These are phyloP conservation scores for Bullera alba DNA, from an alignment of 768 basidiomycete species.

Conservation along the genomic window DNA sequence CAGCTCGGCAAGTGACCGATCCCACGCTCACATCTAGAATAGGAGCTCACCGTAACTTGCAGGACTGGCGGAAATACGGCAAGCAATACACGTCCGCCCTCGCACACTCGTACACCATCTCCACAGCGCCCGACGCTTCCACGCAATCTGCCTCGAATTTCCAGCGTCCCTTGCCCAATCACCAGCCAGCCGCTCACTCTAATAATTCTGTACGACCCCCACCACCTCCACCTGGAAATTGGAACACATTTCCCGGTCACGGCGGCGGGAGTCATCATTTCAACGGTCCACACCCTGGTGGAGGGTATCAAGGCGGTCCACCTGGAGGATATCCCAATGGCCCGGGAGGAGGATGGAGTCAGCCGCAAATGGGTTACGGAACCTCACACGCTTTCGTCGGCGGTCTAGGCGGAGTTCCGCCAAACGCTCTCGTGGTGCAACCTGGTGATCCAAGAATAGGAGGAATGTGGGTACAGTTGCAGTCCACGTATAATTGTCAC, in stretches of 20 bases:
- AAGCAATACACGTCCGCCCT: slow-evolving; percentile 35
- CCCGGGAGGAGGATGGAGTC: background rate
- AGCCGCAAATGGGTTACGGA: slow-evolving; percentile 3
- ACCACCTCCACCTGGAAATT: slow-evolving; percentile 13
- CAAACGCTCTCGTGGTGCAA: slow-evolving; percentile 26
- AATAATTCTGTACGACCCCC: slow-evolving; percentile 13
- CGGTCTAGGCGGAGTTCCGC: slow-evolving; percentile 12
- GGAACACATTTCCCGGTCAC: slow-evolving; percentile 28
- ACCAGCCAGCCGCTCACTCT: background rate
- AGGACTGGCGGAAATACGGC: slow-evolving; percentile 41
- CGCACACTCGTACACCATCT: slow-evolving; percentile 19
- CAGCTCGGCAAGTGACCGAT: slow-evolving; percentile 11
- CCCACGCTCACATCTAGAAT: background rate
- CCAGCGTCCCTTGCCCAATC: slow-evolving; percentile 27
- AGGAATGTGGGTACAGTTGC: slow-evolving; percentile 18
- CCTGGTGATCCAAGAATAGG: slow-evolving; percentile 41
- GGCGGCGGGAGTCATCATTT: background rate
- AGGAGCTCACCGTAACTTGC: background rate
- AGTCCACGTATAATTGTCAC: background rate
- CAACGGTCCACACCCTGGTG: slow-evolving; percentile 10
- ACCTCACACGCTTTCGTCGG: slow-evolving; percentile 3
- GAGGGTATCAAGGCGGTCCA: too few relatives aligned
- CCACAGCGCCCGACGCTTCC: slow-evolving; percentile 6
- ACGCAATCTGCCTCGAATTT: slow-evolving; percentile 28
- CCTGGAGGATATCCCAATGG: background rate